Evolutionary conservation across 306 rosid genomes (phyloP).

Genomic region (Pterocarpus macrocarpus): DNA sequence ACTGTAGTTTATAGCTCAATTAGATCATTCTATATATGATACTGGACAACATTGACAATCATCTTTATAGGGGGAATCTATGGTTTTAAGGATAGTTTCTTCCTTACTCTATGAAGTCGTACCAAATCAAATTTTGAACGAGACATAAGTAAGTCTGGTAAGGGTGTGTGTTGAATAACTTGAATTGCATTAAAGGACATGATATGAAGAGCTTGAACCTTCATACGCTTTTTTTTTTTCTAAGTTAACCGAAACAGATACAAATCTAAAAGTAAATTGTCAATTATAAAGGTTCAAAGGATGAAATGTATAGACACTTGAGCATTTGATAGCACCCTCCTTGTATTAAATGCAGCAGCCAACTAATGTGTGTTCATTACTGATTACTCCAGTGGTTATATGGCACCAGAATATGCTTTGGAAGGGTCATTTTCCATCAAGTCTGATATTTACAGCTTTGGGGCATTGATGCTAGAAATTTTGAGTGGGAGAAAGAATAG

Average conservation of each 20-base stretch:
- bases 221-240: no score
- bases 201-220: background rate
- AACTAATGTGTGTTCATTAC: no score
- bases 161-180: background rate
- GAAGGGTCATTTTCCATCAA: slow-evolving; percentile 57
- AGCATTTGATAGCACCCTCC: no score
- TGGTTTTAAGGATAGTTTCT: background rate
- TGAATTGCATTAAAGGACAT: background rate
- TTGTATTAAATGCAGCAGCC: background rate
- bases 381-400: slow-evolving; percentile 48
- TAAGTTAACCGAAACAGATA: no score
- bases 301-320: no score
- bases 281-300: no score
- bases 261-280: background rate
- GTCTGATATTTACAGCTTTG: slow-evolving; percentile 61
- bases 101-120: background rate
- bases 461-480: slow-evolving; percentile 57
- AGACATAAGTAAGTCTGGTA: no score
- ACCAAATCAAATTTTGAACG: no score
- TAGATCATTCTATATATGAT: background rate
- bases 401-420: slow-evolving; percentile 65
- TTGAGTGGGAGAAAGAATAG: slow-evolving; percentile 59
- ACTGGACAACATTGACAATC: no score
- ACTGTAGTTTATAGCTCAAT: background rate
- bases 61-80: no score